Evolutionary conservation across 2,329 filamentous ascomycete species (phyloP).

Genomic region (Colletotrichum neosansevieriae): DNA sequence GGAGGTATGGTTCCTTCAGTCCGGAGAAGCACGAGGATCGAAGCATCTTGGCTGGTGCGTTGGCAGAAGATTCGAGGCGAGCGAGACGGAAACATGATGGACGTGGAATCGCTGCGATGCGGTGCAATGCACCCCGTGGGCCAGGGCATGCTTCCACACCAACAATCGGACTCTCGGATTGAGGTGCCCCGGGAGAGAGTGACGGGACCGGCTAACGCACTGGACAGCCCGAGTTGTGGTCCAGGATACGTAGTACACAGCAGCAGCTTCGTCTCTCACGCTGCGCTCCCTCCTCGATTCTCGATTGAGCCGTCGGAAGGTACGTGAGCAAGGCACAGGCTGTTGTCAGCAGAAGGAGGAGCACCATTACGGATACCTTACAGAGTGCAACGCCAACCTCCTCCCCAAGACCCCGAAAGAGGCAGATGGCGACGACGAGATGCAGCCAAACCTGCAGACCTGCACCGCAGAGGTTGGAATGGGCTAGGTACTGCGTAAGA

Average conservation of each 20-base stretch:
- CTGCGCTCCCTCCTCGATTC: too few relatives aligned
- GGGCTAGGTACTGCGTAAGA: not conserved
- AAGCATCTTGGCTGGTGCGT: conserved; percentile 20
- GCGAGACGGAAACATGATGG: conserved; percentile 24
- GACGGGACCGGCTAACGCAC: conserved; percentile 9
- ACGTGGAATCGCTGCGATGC: conserved; percentile 36
- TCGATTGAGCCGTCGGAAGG: not conserved
- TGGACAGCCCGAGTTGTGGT: conserved; percentile 2
- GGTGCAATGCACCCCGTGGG: conserved; percentile 26
- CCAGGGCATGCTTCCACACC: not conserved
- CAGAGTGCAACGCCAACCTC: conserved; percentile 3
- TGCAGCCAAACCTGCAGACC: not conserved
- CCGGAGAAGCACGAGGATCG: not conserved
- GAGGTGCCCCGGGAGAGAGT: not conserved
- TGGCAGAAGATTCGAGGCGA: conserved; percentile 26
- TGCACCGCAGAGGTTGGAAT: conserved; percentile 13
- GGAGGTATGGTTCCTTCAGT: too few relatives aligned
- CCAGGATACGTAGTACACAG: not conserved
- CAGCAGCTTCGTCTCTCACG: not conserved
- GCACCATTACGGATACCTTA: conserved; percentile 3
- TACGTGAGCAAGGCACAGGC: conserved; percentile 8
- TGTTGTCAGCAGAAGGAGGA: not conserved
- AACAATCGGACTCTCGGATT: too few relatives aligned
- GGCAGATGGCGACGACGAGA: conserved; percentile 7
- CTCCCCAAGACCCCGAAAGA: not conserved